phyloP scores from a whole-genome alignment of 164 flowering plant genomes.

The Nymphaea thermarum region DNA sequence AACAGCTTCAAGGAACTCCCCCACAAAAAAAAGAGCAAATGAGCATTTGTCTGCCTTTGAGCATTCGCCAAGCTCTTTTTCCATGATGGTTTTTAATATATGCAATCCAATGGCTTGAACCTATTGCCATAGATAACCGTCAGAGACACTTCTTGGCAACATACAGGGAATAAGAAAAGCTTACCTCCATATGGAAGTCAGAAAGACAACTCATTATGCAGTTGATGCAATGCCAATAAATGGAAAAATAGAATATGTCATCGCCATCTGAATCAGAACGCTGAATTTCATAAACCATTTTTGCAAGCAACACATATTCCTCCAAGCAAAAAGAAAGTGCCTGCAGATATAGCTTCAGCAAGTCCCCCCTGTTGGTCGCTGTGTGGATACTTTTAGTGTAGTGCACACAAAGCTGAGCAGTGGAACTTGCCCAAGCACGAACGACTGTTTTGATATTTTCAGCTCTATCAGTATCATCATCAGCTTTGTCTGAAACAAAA shows the following conservation, averaged over 20 bases:
- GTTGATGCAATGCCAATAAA: slow-evolving; percentile 26
- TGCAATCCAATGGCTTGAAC: slow-evolving; percentile 69
- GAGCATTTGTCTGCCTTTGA: slow-evolving; percentile 20
- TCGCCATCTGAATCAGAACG: slow-evolving; percentile 11
- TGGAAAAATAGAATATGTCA: slow-evolving; percentile 11
- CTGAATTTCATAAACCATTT: slow-evolving; percentile 30
- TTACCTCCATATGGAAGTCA: slow-evolving; percentile 54
- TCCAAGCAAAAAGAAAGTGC: slow-evolving; percentile 68
- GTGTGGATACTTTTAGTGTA: slow-evolving; percentile 43
- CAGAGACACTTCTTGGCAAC: background rate
- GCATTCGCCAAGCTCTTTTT: slow-evolving; percentile 25
- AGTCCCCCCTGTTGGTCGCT: slow-evolving; percentile 26
- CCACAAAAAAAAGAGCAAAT: slow-evolving; percentile 44
- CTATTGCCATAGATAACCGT: slow-evolving; percentile 20
- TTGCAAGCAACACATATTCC: slow-evolving; percentile 38
- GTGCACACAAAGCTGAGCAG: slow-evolving; percentile 26
- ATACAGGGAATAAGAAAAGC: background rate
- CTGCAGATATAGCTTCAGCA: slow-evolving; percentile 29
- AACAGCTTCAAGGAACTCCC: slow-evolving; percentile 50
- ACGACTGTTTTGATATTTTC: slow-evolving; percentile 21
- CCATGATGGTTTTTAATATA: slow-evolving; percentile 47
- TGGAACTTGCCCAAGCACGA: slow-evolving; percentile 37
- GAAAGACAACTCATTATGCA: slow-evolving; percentile 30
- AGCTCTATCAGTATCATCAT: slow-evolving; percentile 23
- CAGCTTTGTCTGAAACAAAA: slow-evolving; percentile 31